Evolutionary conservation across 139 green algal species (phyloP).

Genomic region (Micromonas pusilla): DNA sequence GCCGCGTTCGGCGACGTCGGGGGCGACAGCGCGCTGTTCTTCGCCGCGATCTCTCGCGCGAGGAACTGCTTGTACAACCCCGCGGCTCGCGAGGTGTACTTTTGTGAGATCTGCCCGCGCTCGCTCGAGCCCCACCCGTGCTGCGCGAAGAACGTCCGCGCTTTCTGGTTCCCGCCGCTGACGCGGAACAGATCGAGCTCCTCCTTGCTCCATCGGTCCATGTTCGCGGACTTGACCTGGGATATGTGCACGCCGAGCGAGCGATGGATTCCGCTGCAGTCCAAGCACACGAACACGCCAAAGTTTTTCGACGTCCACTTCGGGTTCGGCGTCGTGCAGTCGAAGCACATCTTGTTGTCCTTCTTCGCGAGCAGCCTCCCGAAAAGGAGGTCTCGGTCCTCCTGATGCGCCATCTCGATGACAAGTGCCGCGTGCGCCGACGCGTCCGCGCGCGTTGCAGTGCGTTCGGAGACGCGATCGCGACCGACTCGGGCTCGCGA

Average conservation of each 20-base stretch:
- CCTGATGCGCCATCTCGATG: background rate
- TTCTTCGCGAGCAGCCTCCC: conserved; percentile 66
- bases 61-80: conserved; percentile 82
- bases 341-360: conserved; percentile 95
- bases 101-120: conserved; percentile 80
- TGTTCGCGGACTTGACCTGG: conserved; percentile 88
- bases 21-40: background rate
- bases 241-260: conserved; percentile 89
- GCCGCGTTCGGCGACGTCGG: background rate
- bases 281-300: conserved; percentile 94
- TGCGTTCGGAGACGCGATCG: no score
- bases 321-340: conserved; percentile 91
- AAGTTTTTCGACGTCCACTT: conserved; percentile 92
- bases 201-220: conserved; percentile 89
- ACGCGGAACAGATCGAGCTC: conserved; percentile 88
- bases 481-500: no score
- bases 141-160: conserved; percentile 92
- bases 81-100: conserved; percentile 89
- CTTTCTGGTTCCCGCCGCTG: conserved; percentile 79
- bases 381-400: conserved; percentile 76
- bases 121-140: conserved; percentile 72
- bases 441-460: no score
- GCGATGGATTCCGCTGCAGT: conserved; percentile 87
- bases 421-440: no score
- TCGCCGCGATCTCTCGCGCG: conserved; percentile 62